Percentiles rank a stretch among this genome's conserved stretches.
Conservation (phyloP, 2,329 filamentous ascomycete species). For the Colletotrichum sojae region DNA sequence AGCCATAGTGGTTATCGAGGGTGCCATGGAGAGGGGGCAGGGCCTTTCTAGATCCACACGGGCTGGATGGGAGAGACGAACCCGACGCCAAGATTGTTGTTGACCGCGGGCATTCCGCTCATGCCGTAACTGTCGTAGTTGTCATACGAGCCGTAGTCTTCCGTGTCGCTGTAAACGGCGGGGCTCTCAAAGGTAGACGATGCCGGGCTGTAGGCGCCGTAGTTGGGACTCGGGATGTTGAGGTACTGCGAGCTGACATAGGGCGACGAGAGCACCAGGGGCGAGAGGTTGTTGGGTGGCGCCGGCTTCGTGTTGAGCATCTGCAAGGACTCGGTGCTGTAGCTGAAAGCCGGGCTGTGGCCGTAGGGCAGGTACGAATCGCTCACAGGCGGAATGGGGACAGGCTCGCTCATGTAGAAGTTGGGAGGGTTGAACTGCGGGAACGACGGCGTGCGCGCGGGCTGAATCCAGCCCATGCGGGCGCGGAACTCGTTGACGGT, state of each 20-base stretch:
- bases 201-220: constrained; percentile 72
- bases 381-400: constrained; percentile 57
- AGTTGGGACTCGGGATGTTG: constrained; percentile 74
- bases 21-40: constrained; percentile 50
- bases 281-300: constrained; percentile 65
- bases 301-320: constrained; percentile 65
- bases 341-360: constrained; percentile 71
- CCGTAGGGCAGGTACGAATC: constrained; percentile 67
- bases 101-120: constrained; percentile 57
- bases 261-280: constrained; percentile 69
- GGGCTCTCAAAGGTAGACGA: constrained; percentile 76
- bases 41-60: constrained; percentile 69
- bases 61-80: constrained; percentile 75
- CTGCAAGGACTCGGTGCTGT: constrained; percentile 74
- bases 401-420: constrained; percentile 64
- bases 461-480: constrained; percentile 77
- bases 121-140: constrained; percentile 64
- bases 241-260: constrained; percentile 71
- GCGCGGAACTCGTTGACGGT: constrained; percentile 78
- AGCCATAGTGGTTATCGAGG: constrained; percentile 54
- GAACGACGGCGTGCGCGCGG: constrained; percentile 71
- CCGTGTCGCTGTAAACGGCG: constrained; percentile 73
- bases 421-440: constrained; percentile 71
- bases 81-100: constrained; percentile 66
- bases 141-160: constrained; percentile 62